Percentiles rank a stretch among this genome's conserved stretches.
Evolutionary conservation across 106 monocot species (phyloP).

Genomic region (Gastrodia elata): DNA sequence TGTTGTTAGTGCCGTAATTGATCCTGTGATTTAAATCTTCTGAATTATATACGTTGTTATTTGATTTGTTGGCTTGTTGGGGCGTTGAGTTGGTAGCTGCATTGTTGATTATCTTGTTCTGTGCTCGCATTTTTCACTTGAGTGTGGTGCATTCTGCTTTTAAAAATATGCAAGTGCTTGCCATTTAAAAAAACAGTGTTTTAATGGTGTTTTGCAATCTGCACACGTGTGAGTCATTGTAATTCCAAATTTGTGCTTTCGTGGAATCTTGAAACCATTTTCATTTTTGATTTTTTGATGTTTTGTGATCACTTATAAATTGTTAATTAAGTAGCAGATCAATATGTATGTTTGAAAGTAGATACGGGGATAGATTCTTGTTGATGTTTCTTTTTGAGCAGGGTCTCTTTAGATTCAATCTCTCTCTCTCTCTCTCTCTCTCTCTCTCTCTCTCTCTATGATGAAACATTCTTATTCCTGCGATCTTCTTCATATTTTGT

Average conservation of each 20-base stretch:
- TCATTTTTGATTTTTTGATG: background rate
- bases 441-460: background rate
- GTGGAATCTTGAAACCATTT: background rate
- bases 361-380: background rate
- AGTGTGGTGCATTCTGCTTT: background rate
- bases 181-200: background rate
- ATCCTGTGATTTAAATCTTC: background rate
- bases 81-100: background rate
- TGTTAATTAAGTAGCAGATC: background rate
- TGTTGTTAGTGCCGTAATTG: background rate
- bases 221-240: background rate
- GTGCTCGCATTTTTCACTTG: background rate
- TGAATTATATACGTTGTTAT: background rate
- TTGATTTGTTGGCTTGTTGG: background rate
- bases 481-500: background rate
- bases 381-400: background rate
- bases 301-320: background rate
- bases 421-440: background rate
- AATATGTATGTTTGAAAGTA: background rate
- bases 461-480: background rate
- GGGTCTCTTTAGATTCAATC: background rate
- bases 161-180: too few relatives aligned
- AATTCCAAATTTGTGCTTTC: background rate
- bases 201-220: background rate
- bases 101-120: background rate